Conservation (phyloP, 768 basidiomycete species). For the Lactifluus rugatus region DNA sequence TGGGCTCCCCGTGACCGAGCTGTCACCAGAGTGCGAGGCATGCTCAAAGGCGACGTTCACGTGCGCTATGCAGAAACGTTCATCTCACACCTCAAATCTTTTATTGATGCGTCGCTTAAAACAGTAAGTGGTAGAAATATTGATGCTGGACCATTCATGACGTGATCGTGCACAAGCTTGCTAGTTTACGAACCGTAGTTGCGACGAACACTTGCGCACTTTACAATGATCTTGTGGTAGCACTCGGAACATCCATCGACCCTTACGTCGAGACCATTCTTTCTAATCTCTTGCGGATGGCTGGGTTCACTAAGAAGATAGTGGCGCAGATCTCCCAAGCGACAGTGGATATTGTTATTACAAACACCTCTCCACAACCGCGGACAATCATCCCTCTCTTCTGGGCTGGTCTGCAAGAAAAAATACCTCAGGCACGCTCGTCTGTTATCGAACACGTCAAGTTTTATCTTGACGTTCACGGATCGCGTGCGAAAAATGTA, state of each 20-base stretch:
- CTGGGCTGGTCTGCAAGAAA: constrained; percentile 64
- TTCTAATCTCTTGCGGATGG: constrained; percentile 74
- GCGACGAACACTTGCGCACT: constrained; percentile 67
- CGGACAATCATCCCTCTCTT: constrained; percentile 60
- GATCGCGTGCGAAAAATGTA: constrained; percentile 43
- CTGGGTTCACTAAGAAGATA: constrained; percentile 88
- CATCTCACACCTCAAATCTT: constrained; percentile 61
- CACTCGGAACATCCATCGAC: constrained; percentile 63
- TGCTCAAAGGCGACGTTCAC: constrained; percentile 82
- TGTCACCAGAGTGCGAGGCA: constrained; percentile 71
- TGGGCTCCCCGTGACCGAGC: constrained; percentile 79
- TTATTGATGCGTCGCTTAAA: constrained; percentile 77
- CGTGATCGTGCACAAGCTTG: constrained; percentile 42
- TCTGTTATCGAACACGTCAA: constrained; percentile 63
- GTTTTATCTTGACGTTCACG: constrained; percentile 66
- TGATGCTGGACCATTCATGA: background rate
- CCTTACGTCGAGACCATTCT: constrained; percentile 70
- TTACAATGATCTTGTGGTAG: constrained; percentile 60
- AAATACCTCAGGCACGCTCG: constrained; percentile 64
- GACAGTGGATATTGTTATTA: constrained; percentile 56
- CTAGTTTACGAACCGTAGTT: constrained; percentile 87
- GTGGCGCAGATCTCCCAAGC: constrained; percentile 78
- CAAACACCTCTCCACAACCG: constrained; percentile 60
- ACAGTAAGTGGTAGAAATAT: constrained; percentile 42
- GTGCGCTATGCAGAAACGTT: constrained; percentile 66